Percentiles rank a stretch among this genome's conserved stretches.
Evolutionary conservation across 2,329 filamentous ascomycete genomes (phyloP).

Genomic region (Aspergillus alliaceus): DNA sequence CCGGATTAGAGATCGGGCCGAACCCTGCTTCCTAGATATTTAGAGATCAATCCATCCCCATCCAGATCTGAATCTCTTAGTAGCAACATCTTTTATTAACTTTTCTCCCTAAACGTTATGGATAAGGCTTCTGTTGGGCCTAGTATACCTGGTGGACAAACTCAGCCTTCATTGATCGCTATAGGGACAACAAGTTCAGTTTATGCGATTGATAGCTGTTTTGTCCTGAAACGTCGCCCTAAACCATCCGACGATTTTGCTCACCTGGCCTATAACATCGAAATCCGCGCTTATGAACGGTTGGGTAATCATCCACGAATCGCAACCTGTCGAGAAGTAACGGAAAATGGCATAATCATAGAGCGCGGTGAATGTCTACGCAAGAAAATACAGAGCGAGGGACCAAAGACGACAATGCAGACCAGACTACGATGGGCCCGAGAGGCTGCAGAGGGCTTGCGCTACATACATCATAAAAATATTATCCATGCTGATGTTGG

Average conservation of each 20-base stretch:
- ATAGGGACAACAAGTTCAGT: conserved; percentile 1
- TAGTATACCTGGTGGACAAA: neutral
- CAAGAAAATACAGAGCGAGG: neutral
- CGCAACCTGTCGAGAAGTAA: neutral
- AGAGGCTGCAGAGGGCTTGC: conserved; percentile 15
- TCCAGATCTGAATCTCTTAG: neutral
- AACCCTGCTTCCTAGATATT: neutral
- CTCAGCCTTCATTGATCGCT: neutral
- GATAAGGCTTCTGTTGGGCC: neutral
- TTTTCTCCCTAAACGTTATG: neutral
- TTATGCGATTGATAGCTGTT: neutral
- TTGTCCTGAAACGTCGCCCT: conserved; percentile 1
- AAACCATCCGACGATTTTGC: neutral
- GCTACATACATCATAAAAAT: conserved; percentile 12
- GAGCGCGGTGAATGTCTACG: conserved; percentile 4
- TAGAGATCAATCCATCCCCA: neutral
- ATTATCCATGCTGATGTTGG: conserved; percentile 18
- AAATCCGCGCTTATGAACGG: conserved; percentile 2
- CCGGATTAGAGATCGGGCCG: neutral
- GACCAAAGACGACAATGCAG: neutral
- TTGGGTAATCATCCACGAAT: conserved; percentile 2
- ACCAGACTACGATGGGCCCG: conserved; percentile 8
- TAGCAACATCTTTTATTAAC: neutral
- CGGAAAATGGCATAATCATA: neutral
- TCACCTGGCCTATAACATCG: conserved; percentile 1